Conservation (phyloP, 805 yeast species). For the Danielozyma ontarioensis region DNA sequence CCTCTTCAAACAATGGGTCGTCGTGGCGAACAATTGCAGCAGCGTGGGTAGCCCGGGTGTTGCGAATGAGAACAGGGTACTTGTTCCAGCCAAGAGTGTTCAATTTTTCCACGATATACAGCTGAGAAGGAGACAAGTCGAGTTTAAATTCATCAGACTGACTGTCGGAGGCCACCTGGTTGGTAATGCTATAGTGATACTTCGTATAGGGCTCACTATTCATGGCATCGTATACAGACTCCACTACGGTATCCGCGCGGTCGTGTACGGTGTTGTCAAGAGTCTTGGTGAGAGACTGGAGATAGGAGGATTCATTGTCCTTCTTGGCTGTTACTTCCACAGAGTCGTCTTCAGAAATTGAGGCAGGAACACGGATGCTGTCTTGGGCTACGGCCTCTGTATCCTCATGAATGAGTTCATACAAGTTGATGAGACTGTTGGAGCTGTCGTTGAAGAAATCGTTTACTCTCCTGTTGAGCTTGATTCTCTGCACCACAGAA, state of each 20-base stretch:
- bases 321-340: conserved; percentile 1
- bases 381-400: conserved; percentile 4
- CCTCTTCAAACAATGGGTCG: conserved; percentile 54
- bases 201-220: conserved; percentile 25
- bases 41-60: conserved; percentile 69
- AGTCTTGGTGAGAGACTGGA: conserved; percentile 9
- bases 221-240: conserved; percentile 57
- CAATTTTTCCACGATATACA: conserved; percentile 46
- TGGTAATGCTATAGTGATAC: conserved; percentile 9
- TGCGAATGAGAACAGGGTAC: conserved; percentile 62
- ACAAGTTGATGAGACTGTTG: conserved; percentile 22
- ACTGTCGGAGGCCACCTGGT: not conserved
- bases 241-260: conserved; percentile 60
- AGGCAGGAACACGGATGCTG: conserved; percentile 5
- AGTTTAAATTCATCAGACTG: conserved; percentile 29
- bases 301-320: conserved; percentile 1
- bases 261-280: conserved; percentile 41
- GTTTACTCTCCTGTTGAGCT: conserved; percentile 21
- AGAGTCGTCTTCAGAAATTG: conserved; percentile 3
- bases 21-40: conserved; percentile 69
- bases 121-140: conserved; percentile 40
- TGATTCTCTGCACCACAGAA: conserved; percentile 33
- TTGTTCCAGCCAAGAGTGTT: conserved; percentile 64
- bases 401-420: conserved; percentile 14
- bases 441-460: conserved; percentile 22